Evolutionary conservation across 331 rosid species (phyloP).

Genomic region (Prunus yedoensis): DNA sequence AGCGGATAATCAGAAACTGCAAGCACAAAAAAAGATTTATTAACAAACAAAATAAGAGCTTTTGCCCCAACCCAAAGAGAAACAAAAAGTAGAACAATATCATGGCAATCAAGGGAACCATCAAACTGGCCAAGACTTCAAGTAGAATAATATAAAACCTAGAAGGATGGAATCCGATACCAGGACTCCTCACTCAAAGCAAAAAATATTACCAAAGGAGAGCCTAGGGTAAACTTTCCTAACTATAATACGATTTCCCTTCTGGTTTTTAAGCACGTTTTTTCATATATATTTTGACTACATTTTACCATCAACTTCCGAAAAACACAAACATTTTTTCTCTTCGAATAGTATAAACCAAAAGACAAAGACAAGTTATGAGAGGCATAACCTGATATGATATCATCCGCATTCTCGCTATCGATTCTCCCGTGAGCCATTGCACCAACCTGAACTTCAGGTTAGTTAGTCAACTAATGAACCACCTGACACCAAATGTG

Average conservation of each 20-base stretch:
- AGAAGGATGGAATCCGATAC: not conserved
- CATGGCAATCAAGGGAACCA: not conserved
- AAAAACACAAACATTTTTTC: not conserved
- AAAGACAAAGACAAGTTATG: not conserved
- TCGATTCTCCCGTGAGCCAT: not conserved
- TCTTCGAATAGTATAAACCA: too few species aligned
- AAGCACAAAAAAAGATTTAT: not conserved
- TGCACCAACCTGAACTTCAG: slow-evolving; percentile 1
- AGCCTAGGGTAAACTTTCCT: not conserved
- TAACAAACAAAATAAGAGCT: not conserved
- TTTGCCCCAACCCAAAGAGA: too few species aligned
- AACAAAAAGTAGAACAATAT: too few species aligned
- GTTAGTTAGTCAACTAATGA: not conserved
- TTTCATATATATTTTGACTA: too few species aligned
- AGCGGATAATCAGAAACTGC: not conserved
- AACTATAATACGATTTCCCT: too few species aligned
- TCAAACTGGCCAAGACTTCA: not conserved
- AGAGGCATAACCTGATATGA: not conserved
- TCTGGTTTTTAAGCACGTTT: too few species aligned
- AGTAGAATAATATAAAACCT: not conserved
- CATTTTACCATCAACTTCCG: not conserved
- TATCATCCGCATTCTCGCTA: not conserved
- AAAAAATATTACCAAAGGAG: not conserved
- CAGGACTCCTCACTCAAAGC: not conserved
- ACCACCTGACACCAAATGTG: not conserved